Percentiles rank a stretch among this genome's conserved stretches.
phyloP scores from a whole-genome alignment of 768 basidiomycete species.

The Suillus alpinus region DNA sequence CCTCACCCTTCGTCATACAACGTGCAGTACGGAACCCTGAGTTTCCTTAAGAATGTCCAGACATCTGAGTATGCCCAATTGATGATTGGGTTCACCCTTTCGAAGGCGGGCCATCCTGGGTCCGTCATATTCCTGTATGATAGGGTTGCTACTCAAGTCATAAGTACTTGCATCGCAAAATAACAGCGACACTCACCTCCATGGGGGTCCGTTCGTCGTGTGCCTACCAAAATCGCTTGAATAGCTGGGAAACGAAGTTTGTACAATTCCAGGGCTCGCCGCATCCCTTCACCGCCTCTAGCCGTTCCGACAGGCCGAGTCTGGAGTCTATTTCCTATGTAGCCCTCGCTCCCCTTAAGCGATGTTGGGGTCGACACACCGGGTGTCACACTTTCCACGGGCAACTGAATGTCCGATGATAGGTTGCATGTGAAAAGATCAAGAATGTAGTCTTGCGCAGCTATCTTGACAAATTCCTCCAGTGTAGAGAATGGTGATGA shows the following conservation, averaged over 20 bases:
- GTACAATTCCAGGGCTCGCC: slow-evolving; percentile 70
- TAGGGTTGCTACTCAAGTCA: slow-evolving; percentile 54
- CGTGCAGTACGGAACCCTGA: slow-evolving; percentile 81
- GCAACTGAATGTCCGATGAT: slow-evolving; percentile 38
- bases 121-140: slow-evolving; percentile 79
- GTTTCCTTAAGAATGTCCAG: slow-evolving; percentile 78
- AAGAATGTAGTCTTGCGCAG: slow-evolving; percentile 63
- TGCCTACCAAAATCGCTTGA: slow-evolving; percentile 85
- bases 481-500: slow-evolving; percentile 84
- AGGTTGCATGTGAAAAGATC: slow-evolving; percentile 52
- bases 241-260: slow-evolving; percentile 64
- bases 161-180: background rate
- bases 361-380: slow-evolving; percentile 26
- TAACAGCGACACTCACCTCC: slow-evolving; percentile 60
- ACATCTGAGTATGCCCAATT: slow-evolving; percentile 91
- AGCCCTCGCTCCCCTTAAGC: slow-evolving; percentile 10
- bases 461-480: slow-evolving; percentile 77
- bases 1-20: slow-evolving; percentile 90
- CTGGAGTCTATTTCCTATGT: slow-evolving; percentile 10
- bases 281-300: slow-evolving; percentile 73
- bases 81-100: slow-evolving; percentile 93
- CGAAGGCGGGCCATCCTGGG: slow-evolving; percentile 82
- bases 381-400: slow-evolving; percentile 47
- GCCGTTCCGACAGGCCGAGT: slow-evolving; percentile 46
- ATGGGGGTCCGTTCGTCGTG: slow-evolving; percentile 86